phyloP scores from a whole-genome alignment of 2,329 filamentous ascomycete genomes.

The Scopulariopsis brevicaulis region DNA sequence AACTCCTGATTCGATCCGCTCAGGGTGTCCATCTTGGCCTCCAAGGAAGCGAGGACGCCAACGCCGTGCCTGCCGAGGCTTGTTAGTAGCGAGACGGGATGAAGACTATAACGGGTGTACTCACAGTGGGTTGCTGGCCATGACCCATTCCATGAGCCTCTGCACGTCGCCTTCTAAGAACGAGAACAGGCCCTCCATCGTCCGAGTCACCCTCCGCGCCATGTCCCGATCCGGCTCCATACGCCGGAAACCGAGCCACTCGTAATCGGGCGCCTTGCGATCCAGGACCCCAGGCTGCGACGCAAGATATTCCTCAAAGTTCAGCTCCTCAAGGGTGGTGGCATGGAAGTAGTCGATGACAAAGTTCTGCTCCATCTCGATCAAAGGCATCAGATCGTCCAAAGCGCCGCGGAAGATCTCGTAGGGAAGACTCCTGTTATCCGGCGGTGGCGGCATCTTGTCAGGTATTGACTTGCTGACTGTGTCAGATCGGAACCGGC shows the following conservation, averaged over 20 bases:
- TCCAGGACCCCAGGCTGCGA: constrained; percentile 38
- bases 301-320: constrained; percentile 74
- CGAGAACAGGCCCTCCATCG: constrained; percentile 80
- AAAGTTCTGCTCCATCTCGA: constrained; percentile 94
- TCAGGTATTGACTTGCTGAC: constrained; percentile 36
- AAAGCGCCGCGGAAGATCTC: constrained; percentile 73
- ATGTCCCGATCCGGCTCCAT: constrained; percentile 84
- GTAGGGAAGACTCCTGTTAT: constrained; percentile 60
- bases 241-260: constrained; percentile 20
- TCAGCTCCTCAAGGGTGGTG: constrained; percentile 67
- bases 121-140: constrained; percentile 71
- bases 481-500: constrained; percentile 58
- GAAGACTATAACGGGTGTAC: constrained; percentile 18
- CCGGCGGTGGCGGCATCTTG: constrained; percentile 40
- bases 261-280: constrained; percentile 7
- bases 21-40: constrained; percentile 67
- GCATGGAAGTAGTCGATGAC: constrained; percentile 95
- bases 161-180: constrained; percentile 74
- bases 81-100: constrained; percentile 7
- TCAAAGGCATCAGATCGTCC: constrained; percentile 70
- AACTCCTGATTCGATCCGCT: constrained; percentile 92
- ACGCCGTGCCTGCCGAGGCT: constrained; percentile 60
- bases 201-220: constrained; percentile 71
- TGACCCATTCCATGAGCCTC: constrained; percentile 71
- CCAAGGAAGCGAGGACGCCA: constrained; percentile 70